Base-by-base conservation (phyloP, 331 rosid genomes). In the Rhamnella rubrinervis region DNA sequence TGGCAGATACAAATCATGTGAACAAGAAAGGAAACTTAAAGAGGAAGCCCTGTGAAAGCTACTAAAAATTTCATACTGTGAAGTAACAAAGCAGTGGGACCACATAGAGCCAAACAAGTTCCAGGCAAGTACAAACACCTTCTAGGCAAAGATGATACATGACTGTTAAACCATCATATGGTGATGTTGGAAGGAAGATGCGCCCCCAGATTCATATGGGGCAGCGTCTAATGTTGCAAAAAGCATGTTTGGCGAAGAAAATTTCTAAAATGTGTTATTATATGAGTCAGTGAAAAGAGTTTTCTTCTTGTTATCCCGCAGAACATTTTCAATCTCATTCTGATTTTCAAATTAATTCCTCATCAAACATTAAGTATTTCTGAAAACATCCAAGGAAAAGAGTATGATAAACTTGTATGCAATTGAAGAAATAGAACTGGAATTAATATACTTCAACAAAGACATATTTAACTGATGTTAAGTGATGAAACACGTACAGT, bases 401-500 rank as follows among this genome's bases (percentile, higher is more conserved):
- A 44, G 49, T 14, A 44, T 44, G 16, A 44, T 44, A 9, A 1
- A 44, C 13, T 44, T 8, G 3, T 44, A 44, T 11, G 49, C 58
- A 53, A 15, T 53, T 53, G 23, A 53, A 18, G 13, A 17, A 18
- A 38, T 17, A 17, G 8, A 61, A 17, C 26, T 11, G 13, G 49
- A 61, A 1, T 4, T 11, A 14, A 53, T 21, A 53, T 11, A 51
- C 59, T 7, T 4, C 6, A 51, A 19, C 47, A n/a, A 62, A 11
- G 17, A 4, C 6, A 4, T 5, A 62, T 2, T 31, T 12, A 62
- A 15, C 49, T 35, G 25, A 18, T 7, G 20, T 6, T 35, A 64
- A 65, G 44, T 51, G 67, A 63, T 18, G 46, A 84, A 49, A 19
- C 77, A 83, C 96, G 56, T 86, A 95, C 97, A 61, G 95, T 86